These are phyloP conservation scores for Xylaria sp. DNA, from an alignment of 2,329 filamentous ascomycete genomes.

Conservation along the genomic window DNA sequence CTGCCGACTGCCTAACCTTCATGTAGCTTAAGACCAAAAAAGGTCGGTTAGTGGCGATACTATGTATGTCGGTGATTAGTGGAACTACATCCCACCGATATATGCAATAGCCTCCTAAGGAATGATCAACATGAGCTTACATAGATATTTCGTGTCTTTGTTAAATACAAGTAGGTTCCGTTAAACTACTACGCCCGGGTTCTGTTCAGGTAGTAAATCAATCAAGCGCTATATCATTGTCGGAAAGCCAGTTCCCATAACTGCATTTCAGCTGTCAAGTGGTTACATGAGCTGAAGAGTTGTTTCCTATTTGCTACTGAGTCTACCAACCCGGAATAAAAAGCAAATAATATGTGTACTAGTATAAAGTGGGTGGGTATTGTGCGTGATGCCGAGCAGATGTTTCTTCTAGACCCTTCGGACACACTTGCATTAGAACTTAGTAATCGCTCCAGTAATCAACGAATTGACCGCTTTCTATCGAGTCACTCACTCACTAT, in stretches of 20 bases:
- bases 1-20: too few species aligned
- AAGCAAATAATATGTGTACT: background rate
- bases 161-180: background rate
- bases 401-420: constrained; percentile 35
- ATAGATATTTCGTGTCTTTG: background rate
- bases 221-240: background rate
- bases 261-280: background rate
- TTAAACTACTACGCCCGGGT: too few species aligned
- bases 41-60: background rate
- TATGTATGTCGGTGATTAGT: background rate
- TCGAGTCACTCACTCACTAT: background rate
- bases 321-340: background rate
- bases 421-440: constrained; percentile 1
- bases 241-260: background rate
- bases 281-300: background rate
- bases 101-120: background rate
- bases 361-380: background rate
- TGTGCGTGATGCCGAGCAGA: constrained; percentile 20
- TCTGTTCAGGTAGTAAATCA: too few species aligned
- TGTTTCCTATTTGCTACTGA: background rate
- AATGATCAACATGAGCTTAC: background rate
- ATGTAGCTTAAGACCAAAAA: background rate
- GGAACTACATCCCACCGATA: background rate
- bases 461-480: constrained; percentile 9
- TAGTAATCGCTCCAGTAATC: constrained; percentile 37